Base-by-base conservation (phyloP, 345 rosid genomes). In the Brassica rapa region DNA sequence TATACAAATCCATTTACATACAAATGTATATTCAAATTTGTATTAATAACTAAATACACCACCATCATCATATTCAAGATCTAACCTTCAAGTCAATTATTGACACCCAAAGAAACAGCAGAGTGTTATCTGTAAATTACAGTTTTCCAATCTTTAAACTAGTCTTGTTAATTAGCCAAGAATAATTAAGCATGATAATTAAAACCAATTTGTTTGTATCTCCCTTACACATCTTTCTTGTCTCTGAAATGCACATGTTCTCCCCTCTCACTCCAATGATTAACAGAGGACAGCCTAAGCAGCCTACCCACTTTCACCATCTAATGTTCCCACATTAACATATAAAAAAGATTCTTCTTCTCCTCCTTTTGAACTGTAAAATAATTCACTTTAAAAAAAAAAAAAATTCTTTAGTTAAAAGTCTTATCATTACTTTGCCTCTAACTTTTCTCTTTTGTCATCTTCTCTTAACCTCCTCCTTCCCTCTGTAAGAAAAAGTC, bases 261-360 rank as follows among this genome's bases (percentile, higher is more conserved):
- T 56, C 35, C 59, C 35, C 59, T 74, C 79, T 81, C 83, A 76
- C 73, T 81, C 73, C 83, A 81, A 81, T 75, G 83, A 76, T 75
- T 81, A 80, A 7, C 24, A 70, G 77, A 62, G 51, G 64, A 72
- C 83, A 75, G 83, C 83, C 80, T 75, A 65, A 80, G 79, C 83
- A 80, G 71, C 75, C 79, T 80, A 80, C 71, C 83, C 80, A 75
- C 83, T 80, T 80, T 75, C 80, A 75, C 83, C 83, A 62, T 80
- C 76, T 62, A 74, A 75, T 75, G 79, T 80, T 70, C 75, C 74
- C 71, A 29, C 72, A 53, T 74, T 71, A 81, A 64, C 46, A 23
- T 75, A 8, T 51, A 5, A 71, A 80, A 70, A 65, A 71, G 83
- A 81, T 81, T 81, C 83, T 81, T 76, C 65, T 81, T 75, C 83